A percentile compares a stretch with the other conserved stretches of the same genome.
phyloP scores from a whole-genome alignment of 208 protist species.

The Trypanosoma boissoni region DNA sequence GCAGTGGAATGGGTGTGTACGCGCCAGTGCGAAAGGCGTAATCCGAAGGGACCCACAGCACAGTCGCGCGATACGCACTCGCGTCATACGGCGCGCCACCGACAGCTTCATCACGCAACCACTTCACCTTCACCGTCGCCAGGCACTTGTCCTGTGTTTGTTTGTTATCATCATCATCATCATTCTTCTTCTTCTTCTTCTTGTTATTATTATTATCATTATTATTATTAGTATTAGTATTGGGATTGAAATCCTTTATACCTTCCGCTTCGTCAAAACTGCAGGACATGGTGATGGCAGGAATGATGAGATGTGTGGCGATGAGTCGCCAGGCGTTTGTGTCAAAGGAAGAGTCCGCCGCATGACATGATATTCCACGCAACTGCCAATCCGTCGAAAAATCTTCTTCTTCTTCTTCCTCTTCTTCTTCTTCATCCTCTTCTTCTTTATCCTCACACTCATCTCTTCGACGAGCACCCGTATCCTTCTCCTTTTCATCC shows the following conservation, averaged over 20 bases:
- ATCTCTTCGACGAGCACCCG: too few species aligned
- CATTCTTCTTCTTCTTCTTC: not conserved
- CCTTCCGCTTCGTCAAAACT: conserved; percentile 1
- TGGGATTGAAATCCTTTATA: conserved; percentile 4
- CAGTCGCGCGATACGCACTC: conserved; percentile 40
- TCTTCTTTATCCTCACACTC: too few species aligned
- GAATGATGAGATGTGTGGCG: conserved; percentile 31
- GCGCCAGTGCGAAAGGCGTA: conserved; percentile 30
- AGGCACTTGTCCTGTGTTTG: not conserved
- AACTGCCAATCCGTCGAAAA: not conserved
- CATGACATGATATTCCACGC: conserved; percentile 3
- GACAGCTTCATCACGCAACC: conserved; percentile 36
- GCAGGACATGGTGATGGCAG: conserved; percentile 19
- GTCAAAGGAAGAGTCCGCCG: conserved; percentile 21
- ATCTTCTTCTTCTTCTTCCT: not conserved
- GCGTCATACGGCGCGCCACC: conserved; percentile 27
- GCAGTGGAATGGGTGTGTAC: not conserved
- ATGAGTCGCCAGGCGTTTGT: conserved; percentile 23
- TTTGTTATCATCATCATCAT: conserved; percentile 2
- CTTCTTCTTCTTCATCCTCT: not conserved
- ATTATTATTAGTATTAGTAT: not conserved
- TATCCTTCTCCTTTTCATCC: too few species aligned
- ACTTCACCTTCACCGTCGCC: conserved; percentile 10
- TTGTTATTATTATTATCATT: conserved; percentile 9
- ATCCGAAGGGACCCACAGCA: conserved; percentile 66